A percentile compares a stretch with the other conserved stretches of the same genome.
phyloP scores from a whole-genome alignment of 202 grass and related monocot genomes.

The Digitaria exilis region DNA sequence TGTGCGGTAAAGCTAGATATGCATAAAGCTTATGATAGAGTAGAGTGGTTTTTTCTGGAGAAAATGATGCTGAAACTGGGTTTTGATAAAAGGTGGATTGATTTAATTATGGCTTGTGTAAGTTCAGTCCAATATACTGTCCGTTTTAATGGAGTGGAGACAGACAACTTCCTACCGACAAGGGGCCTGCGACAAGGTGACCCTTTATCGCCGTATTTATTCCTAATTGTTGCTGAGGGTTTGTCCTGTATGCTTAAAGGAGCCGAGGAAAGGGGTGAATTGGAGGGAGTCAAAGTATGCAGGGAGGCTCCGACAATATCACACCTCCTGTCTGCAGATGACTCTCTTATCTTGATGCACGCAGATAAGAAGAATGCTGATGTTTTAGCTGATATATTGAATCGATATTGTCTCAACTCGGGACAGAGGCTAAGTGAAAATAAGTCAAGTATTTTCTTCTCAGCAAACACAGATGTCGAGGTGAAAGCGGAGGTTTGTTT shows the following conservation, averaged over 20 bases:
- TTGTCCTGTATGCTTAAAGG: neutral
- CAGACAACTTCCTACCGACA: neutral
- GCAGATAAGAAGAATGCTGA: neutral
- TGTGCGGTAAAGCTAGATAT: too few relatives aligned
- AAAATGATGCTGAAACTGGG: too few relatives aligned
- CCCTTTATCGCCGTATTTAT: too few relatives aligned
- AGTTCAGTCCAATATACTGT: neutral
- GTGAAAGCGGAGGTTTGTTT: too few relatives aligned
- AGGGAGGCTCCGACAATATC: neutral
- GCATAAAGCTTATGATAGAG: too few relatives aligned
- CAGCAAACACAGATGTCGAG: too few relatives aligned
- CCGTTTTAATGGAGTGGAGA: neutral
- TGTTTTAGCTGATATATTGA: too few relatives aligned
- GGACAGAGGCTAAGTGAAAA: too few relatives aligned
- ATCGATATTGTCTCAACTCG: too few relatives aligned
- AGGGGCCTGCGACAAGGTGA: neutral
- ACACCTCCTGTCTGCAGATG: neutral
- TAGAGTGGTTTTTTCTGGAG: too few relatives aligned
- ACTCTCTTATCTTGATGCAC: neutral
- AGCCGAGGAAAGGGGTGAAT: neutral
- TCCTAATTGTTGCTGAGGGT: neutral
- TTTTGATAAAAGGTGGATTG: neutral
- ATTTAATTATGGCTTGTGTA: neutral
- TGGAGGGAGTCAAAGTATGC: neutral
- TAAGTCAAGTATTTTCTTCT: too few relatives aligned